A percentile compares a stretch with the other conserved stretches of the same genome.
phyloP scores from a whole-genome alignment of 192 early-diverging fungal genomes.

The Linnemannia elongata region DNA sequence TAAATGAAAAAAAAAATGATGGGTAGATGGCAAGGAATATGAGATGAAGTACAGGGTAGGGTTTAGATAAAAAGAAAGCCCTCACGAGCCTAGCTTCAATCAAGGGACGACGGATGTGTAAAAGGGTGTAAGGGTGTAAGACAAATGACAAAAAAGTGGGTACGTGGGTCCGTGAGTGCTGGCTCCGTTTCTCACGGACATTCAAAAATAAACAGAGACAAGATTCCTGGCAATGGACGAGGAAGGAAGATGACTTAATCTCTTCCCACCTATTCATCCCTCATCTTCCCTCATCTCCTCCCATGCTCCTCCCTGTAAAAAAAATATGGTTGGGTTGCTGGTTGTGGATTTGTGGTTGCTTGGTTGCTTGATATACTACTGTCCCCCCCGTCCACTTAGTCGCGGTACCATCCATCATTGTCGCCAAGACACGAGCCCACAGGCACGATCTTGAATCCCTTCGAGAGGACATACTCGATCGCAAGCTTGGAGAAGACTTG shows the following conservation, averaged over 20 bases:
- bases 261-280: too few relatives aligned
- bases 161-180: background rate
- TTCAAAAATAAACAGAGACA: background rate
- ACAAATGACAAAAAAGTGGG: background rate
- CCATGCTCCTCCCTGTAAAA: too few relatives aligned
- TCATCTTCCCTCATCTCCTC: background rate
- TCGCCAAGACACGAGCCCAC: conserved; percentile 60
- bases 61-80: too few relatives aligned
- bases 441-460: conserved; percentile 58
- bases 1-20: background rate
- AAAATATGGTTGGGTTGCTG: too few relatives aligned
- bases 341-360: background rate
- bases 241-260: background rate
- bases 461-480: conserved; percentile 57
- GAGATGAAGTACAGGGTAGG: background rate
- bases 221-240: too few relatives aligned
- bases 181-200: background rate
- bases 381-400: background rate
- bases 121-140: background rate
- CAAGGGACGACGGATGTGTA: background rate
- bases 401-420: conserved; percentile 26
- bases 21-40: background rate
- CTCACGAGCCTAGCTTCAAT: background rate
- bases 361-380: background rate
- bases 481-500: conserved; percentile 59